Percentiles rank a stretch among this genome's conserved stretches.
Conservation (phyloP, 2,329 filamentous ascomycete genomes). For the Cordyceps cicadae region DNA sequence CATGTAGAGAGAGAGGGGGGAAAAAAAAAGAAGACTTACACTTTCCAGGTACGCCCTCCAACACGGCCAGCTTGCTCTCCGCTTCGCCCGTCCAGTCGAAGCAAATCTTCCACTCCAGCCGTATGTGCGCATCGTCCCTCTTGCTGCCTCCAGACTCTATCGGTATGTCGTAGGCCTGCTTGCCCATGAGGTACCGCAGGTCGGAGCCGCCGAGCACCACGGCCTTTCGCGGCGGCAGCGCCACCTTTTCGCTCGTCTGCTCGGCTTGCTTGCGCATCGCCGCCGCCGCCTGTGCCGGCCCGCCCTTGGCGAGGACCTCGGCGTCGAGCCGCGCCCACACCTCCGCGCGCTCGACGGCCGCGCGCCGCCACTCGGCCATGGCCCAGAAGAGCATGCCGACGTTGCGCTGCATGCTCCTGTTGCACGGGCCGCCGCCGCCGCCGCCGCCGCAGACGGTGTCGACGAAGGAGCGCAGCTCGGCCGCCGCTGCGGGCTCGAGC, state of each 20-base stretch:
- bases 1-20: too few species aligned
- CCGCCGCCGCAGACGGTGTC: slow-evolving; percentile 30
- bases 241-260: slow-evolving; percentile 16
- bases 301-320: slow-evolving; percentile 33
- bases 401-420: slow-evolving; percentile 46
- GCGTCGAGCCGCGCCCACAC: slow-evolving; percentile 51
- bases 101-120: slow-evolving; percentile 53
- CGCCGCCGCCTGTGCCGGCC: slow-evolving; percentile 17
- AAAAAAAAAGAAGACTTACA: slow-evolving; percentile 44
- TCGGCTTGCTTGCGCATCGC: slow-evolving; percentile 19
- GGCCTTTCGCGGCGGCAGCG: slow-evolving; percentile 10
- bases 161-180: slow-evolving; percentile 39
- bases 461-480: slow-evolving; percentile 50
- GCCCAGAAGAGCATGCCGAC: slow-evolving; percentile 56
- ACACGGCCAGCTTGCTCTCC: slow-evolving; percentile 46
- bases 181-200: slow-evolving; percentile 46
- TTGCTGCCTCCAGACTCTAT: slow-evolving; percentile 26
- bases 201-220: slow-evolving; percentile 27
- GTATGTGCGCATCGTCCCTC: slow-evolving; percentile 33
- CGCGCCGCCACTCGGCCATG: slow-evolving; percentile 58
- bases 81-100: slow-evolving; percentile 71
- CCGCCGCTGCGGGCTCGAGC: slow-evolving; percentile 49
- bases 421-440: slow-evolving; percentile 15
- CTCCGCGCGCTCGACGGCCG: slow-evolving; percentile 51
- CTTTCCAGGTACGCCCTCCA: slow-evolving; percentile 49